Conservation (phyloP, 768 basidiomycete species). For the Pleurotus ostreatus region DNA sequence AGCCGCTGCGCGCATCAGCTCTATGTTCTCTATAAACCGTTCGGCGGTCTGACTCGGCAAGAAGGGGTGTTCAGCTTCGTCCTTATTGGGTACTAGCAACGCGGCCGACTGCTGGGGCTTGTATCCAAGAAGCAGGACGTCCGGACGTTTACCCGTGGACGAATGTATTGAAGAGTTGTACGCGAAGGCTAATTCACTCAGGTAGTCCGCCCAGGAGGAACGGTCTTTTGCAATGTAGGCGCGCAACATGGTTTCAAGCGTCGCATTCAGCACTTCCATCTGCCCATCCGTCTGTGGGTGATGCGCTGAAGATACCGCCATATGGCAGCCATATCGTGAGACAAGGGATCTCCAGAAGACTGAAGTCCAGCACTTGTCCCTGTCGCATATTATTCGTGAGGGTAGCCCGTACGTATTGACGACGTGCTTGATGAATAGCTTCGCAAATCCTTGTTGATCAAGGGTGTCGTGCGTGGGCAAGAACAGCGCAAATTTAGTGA, state of each 20-base stretch:
- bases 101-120: background rate
- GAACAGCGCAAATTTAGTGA: conserved; percentile 11
- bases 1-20: background rate
- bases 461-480: conserved; percentile 15
- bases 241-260: conserved; percentile 18
- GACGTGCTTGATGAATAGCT: conserved; percentile 16
- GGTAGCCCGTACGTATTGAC: conserved; percentile 19
- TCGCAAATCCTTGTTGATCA: conserved; percentile 17
- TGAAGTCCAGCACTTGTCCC: conserved; percentile 12
- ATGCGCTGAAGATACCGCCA: conserved; percentile 24
- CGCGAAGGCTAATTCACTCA: conserved; percentile 17
- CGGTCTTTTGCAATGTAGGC: conserved; percentile 17
- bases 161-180: conserved; percentile 19
- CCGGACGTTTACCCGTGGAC: conserved; percentile 17
- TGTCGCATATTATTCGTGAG: conserved; percentile 12
- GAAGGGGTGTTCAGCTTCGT: conserved; percentile 1
- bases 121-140: conserved; percentile 17
- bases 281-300: conserved; percentile 17
- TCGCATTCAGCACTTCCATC: conserved; percentile 23
- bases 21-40: background rate
- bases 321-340: conserved; percentile 11
- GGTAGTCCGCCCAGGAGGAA: conserved; percentile 18
- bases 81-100: background rate
- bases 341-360: conserved; percentile 24
- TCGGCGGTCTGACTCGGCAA: background rate